A percentile compares a stretch with the other conserved stretches of the same genome.
phyloP scores from a whole-genome alignment of 305 asterid species.

The Solanum hybrid region DNA sequence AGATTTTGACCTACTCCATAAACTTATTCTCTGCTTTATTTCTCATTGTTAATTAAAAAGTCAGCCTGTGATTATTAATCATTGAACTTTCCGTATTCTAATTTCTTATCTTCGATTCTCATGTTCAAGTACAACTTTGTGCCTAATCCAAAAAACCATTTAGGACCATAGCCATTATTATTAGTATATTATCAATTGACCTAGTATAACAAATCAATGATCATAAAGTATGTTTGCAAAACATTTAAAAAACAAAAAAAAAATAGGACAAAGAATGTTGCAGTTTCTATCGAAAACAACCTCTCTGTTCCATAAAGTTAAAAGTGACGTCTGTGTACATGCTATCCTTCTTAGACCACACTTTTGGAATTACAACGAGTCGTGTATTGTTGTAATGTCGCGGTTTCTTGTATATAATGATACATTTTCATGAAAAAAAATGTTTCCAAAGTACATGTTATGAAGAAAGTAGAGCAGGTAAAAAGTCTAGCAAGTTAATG shows the following conservation, averaged over 20 bases:
- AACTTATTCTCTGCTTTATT: not conserved
- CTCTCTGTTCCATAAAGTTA: not conserved
- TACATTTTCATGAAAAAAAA: not conserved
- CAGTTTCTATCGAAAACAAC: not conserved
- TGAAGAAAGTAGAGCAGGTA: constrained; percentile 5
- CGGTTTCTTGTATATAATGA: not conserved
- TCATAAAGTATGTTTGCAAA: not conserved
- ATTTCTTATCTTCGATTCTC: not conserved
- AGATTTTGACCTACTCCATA: not conserved
- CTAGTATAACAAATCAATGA: not conserved
- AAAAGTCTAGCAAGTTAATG: not conserved
- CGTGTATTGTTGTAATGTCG: not conserved
- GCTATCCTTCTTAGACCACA: not conserved
- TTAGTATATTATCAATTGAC: not conserved
- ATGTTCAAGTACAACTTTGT: not conserved
- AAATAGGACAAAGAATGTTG: not conserved
- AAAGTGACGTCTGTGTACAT: not conserved
- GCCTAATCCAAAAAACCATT: not conserved
- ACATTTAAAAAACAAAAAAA: not conserved
- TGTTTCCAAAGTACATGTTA: not conserved
- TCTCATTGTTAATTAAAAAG: not conserved
- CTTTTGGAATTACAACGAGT: not conserved
- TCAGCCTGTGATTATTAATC: not conserved
- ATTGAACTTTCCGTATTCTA: not conserved
- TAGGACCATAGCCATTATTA: not conserved